Percentiles rank a stretch among this genome's conserved stretches.
Conservation (phyloP, 352 stramenopile species). For the Phytophthora pinifolia region DNA sequence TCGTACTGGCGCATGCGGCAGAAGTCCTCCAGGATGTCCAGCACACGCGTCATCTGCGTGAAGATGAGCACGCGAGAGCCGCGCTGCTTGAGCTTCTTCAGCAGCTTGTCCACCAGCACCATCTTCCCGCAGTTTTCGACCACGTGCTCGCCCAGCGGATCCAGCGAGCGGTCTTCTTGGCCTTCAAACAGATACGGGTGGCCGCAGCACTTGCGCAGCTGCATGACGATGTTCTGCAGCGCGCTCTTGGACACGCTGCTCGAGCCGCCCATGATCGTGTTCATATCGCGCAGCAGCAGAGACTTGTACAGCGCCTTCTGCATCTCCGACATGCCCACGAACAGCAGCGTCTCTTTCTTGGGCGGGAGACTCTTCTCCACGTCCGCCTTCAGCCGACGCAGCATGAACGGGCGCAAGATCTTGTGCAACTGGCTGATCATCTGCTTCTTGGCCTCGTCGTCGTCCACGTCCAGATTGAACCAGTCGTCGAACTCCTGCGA, state of each 20-base stretch:
- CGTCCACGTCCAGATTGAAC: constrained; percentile 88
- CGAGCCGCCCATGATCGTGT: constrained; percentile 73
- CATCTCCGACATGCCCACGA: constrained; percentile 90
- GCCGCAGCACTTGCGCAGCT: constrained; percentile 87
- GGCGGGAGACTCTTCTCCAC: constrained; percentile 97
- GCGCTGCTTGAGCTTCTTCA: constrained; percentile 86
- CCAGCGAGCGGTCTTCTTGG: constrained; percentile 93
- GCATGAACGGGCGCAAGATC: constrained; percentile 95
- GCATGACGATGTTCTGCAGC: constrained; percentile 89
- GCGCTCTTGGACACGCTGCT: constrained; percentile 77
- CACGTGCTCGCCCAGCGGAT: constrained; percentile 96
- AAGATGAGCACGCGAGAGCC: constrained; percentile 92
- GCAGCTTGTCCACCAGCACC: constrained; percentile 94
- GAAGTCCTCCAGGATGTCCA: constrained; percentile 96
- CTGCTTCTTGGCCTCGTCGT: constrained; percentile 89
- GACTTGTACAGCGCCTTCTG: constrained; percentile 98
- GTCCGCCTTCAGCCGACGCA: constrained; percentile 98
- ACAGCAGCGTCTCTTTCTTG: constrained; percentile 97
- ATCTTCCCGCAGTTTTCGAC: constrained; percentile 98
- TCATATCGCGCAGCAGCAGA: constrained; percentile 95
- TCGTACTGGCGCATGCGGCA: constrained; percentile 93
- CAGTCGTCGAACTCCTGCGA: constrained; percentile 88
- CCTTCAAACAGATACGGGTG: constrained; percentile 95
- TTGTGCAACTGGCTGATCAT: constrained; percentile 90
- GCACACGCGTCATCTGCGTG: constrained; percentile 92